phyloP scores from a whole-genome alignment of 441 rosid genomes.

The Gossypium laxum region DNA sequence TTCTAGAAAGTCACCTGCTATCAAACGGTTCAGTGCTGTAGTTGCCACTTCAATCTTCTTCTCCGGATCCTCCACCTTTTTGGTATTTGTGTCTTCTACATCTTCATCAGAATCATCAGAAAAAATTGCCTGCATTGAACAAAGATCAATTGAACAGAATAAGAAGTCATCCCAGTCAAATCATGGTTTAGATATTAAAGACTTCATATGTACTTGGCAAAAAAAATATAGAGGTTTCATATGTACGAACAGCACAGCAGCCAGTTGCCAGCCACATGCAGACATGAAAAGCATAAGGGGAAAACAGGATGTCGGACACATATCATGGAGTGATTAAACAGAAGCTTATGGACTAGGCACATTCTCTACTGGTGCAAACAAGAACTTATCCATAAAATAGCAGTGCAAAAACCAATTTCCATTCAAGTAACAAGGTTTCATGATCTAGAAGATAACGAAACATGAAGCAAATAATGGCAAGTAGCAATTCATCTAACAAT shows the following conservation, averaged over 20 bases:
- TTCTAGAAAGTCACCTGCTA: slow-evolving; percentile 88
- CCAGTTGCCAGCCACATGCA: neutral
- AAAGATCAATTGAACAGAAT: slow-evolving; percentile 1
- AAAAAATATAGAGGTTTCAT: neutral
- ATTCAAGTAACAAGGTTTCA: neutral
- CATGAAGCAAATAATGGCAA: neutral
- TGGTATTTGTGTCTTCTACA: neutral
- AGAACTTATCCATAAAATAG: neutral
- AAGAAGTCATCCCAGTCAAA: neutral
- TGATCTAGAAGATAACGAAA: neutral
- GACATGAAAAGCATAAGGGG: neutral
- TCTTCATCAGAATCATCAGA: slow-evolving; percentile 82
- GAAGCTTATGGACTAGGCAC: neutral
- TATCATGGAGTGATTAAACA: too few species aligned
- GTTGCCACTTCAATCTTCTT: slow-evolving; percentile 71
- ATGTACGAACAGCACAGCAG: neutral
- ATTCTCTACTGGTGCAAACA: neutral
- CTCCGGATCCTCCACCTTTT: slow-evolving; percentile 40
- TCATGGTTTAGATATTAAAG: neutral
- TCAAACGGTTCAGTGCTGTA: slow-evolving; percentile 67
- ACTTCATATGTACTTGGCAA: neutral
- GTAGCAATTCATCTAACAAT: neutral
- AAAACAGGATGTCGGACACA: neutral
- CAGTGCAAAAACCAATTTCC: neutral
- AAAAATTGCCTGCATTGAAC: slow-evolving; percentile 68